Evolutionary conservation across 805 yeast species (phyloP), one percentile per base, ranked within the genome.

Genomic region (Nakazawaea populi): DNA sequence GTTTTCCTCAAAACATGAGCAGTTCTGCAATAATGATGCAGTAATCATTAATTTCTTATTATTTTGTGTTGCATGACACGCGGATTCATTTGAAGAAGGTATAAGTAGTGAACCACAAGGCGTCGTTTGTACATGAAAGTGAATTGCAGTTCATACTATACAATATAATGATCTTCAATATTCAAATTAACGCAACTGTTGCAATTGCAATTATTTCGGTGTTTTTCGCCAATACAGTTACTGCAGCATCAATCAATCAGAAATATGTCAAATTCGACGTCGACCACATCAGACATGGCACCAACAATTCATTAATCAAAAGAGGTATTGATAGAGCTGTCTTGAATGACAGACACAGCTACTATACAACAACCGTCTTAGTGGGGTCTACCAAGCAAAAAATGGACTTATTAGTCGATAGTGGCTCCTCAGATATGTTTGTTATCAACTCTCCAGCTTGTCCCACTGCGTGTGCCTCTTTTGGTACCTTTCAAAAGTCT

Each of bases 391-490:
- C 56, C 30, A 47, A 45, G 6, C 56, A 56, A 29, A 40, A 34
- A 24, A 49, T 58, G 5, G 49, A 52, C 8, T 55, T 60, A 4
- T 48, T 61, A 41, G 39, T 66, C n/a, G 70, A 66, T 48, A 63
- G 68, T 2, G 70, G 70, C 2, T 64, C 69, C 5, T 56, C 65
- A 4, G 68, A 64, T 42, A 56, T 64, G 30, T 65, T 63, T 18
- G 46, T 45, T 31, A 45, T 31, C 24, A 38, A 41, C 11, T 40
- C 46, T 11, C 9, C 40, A 27, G 41, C 46, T 9, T 40, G 41
- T 24, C 18, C 46, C 5, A 10, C 36, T n/a, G 12, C 40, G 6
- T 14, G 35, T 4, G 29, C 38, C n/a, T 10, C 32, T 11, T 18
- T 7, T 18, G 47, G 44, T 14, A 39, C 44, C 27, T 43, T 43